Evolutionary conservation across 164 flowering plant species (phyloP), one percentile per base, ranked within the genome.

Genomic region (Nelumbo lutea): DNA sequence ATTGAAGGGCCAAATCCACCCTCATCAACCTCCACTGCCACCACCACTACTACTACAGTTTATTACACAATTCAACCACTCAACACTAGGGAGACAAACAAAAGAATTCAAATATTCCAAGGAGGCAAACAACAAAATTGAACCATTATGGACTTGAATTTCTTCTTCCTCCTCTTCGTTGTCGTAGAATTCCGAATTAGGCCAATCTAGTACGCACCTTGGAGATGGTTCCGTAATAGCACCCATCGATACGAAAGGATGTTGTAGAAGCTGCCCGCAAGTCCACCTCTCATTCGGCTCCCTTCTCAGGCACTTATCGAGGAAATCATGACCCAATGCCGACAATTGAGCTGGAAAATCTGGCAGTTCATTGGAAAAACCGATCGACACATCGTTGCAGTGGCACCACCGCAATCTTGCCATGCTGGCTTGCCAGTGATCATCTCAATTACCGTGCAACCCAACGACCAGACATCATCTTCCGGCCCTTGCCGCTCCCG

Each of bases 371-470:
- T 74, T 69, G 10, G 85, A 79, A 64, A 65, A 86, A 1, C 88
- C 95, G 58, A 89, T 89, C 47, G 72, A 10, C 39, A 64, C 38
- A 88, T 72, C 46, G 84, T 73, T 1, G 70, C 76, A 5, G 69
- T 27, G 27, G 27, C 27, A 27, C 27, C 69, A 1, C 82, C 86
- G 40, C 57, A 53, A 44, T 84, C 87, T 48, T 77, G 70, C 91
- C 96, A 88, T 13, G 82, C 80, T 4, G 90, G 85, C 63, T 65
- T 75, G 1, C 96, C 91, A 56, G 88, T 79, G 66, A 83, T 64
- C 88, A 90, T 90, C 79, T 88, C 96, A 67, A 90, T 80, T 11
- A 90, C 63, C 42, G 96, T 88, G 79, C 96, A 90, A 0, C 96
- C 96, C 9, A 88, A 55, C 0, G 96, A 83, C 96, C 96, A 90